Evolutionary conservation across 1,284 basidiomycete genomes (phyloP), one percentile per base, ranked within the genome.

Genomic region (Serendipita sp.): DNA sequence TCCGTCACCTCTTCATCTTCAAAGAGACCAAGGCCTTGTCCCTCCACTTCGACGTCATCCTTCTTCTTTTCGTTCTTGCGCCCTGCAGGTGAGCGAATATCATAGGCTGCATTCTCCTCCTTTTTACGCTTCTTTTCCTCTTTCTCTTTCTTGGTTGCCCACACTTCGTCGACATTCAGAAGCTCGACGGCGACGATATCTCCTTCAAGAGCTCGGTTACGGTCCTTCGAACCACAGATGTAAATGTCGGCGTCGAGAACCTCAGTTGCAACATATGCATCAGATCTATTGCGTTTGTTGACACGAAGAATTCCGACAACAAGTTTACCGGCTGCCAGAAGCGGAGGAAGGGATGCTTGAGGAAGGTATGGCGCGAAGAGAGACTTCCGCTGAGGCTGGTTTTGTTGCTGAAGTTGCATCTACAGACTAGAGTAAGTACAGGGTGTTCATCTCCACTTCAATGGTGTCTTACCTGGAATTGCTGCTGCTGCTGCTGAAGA

Each of bases 41-140:
- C 96, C 77, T 99, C 96, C 41, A 99, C 96, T 72, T 99, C 96
- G 32, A 99, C 93, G 70, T 99, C 96, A 71, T 99, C 96, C 76
- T 97, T 97, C 81, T 98, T 98, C 83, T 99, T 99, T 78, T 99
- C 96, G 68, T 94, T 89, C 76, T 91, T 93, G 70, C 93, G 88
- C n/a, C 53, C 53, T 60, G 84, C 85, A 35, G 79, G 80, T 10
- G 84, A 81, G 73, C 87, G 91, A 63, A 85, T 70, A 69, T 93
- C 91, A 72, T 92, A 96, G 0, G 90, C 89, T 17, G 91, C 86
- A 71, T 94, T 94, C 76, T 99, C 96, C 76, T 99, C 96, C 82
- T 99, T 99, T 76, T 96, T 96, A 71, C 93, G 82, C 79, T 97
- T 97, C 84, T 99, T 99, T 78, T 99, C 96, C 74, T 99, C 95